Conservation (phyloP, 2,329 filamentous ascomycete species). For the Trichoderma sp. region DNA sequence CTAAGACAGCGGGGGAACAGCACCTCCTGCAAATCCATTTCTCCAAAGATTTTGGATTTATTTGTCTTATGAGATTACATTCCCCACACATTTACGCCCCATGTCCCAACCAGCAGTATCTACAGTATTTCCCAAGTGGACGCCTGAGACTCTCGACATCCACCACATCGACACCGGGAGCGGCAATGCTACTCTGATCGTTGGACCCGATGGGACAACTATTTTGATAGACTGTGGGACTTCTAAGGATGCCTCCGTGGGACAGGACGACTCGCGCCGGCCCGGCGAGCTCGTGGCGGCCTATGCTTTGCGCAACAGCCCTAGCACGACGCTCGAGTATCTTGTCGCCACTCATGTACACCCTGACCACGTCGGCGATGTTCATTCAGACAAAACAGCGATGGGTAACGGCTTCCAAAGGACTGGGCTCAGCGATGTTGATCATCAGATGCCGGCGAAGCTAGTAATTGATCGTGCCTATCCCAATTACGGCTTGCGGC, state of each 20-base stretch:
- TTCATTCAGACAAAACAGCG: neutral
- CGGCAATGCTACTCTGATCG: neutral
- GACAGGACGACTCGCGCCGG: neutral
- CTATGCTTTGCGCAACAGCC: neutral
- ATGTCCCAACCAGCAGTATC: neutral
- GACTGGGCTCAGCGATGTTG: neutral
- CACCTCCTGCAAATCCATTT: no score
- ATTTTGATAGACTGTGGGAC: neutral
- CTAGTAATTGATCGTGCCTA: neutral
- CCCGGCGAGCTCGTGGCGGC: neutral
- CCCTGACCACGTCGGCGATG: neutral
- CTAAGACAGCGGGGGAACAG: no score
- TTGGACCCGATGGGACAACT: neutral
- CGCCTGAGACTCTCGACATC: neutral
- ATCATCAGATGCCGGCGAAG: neutral
- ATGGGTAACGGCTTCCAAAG: neutral
- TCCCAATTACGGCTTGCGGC: neutral
- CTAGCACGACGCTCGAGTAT: neutral
- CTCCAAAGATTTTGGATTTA: neutral
- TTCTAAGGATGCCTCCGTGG: neutral
- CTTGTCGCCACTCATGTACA: neutral
- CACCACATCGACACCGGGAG: neutral
- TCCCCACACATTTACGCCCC: neutral
- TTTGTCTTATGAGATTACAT: neutral
- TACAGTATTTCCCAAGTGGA: neutral